A percentile compares a stretch with the other conserved stretches of the same genome.
These are phyloP conservation scores for Daldinia grandis DNA, from an alignment of 495 filamentous ascomycete species.

Conservation along the genomic window DNA sequence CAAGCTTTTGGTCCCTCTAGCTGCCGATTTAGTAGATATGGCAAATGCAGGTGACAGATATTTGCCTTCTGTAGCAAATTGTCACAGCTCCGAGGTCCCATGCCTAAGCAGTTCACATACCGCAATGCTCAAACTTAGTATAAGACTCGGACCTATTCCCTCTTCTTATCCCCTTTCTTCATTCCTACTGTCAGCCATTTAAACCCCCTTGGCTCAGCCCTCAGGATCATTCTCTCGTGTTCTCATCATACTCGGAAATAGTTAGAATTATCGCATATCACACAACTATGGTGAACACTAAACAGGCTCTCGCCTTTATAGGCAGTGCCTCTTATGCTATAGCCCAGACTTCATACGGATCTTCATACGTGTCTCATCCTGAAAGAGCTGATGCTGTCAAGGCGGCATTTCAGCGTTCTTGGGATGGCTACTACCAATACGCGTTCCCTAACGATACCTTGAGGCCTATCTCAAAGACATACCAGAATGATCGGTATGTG, in stretches of 20 bases:
- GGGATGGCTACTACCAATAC: slow-evolving; percentile 82
- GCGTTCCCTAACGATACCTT: slow-evolving; percentile 84
- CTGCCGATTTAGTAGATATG: slow-evolving; percentile 9
- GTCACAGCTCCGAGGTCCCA: slow-evolving; percentile 5
- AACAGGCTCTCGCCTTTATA: slow-evolving; percentile 28
- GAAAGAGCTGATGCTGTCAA: slow-evolving; percentile 71
- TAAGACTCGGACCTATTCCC: slow-evolving; percentile 37
- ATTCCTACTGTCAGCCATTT: slow-evolving; percentile 19
- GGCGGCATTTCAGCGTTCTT: slow-evolving; percentile 77
- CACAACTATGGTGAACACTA: slow-evolving; percentile 35
- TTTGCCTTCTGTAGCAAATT: slow-evolving; percentile 22
- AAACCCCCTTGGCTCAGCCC: slow-evolving; percentile 6
- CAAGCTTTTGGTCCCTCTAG: not conserved
- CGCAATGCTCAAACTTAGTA: slow-evolving; percentile 17
- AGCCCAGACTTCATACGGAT: slow-evolving; percentile 41
- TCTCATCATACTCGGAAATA: slow-evolving; percentile 12
- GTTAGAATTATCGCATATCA: slow-evolving; percentile 9
- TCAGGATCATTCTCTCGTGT: slow-evolving; percentile 10
- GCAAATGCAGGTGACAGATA: slow-evolving; percentile 25
- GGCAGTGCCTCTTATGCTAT: slow-evolving; percentile 34
- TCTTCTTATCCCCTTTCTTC: slow-evolving; percentile 11
- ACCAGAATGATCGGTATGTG: slow-evolving; percentile 72
- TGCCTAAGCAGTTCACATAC: slow-evolving; percentile 12
- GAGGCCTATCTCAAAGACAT: slow-evolving; percentile 70
- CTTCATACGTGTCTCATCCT: slow-evolving; percentile 44